Evolutionary conservation across 2,329 filamentous ascomycete species (phyloP), one percentile per base, ranked within the genome.

Genomic region (Elsinoe fawcettii): DNA sequence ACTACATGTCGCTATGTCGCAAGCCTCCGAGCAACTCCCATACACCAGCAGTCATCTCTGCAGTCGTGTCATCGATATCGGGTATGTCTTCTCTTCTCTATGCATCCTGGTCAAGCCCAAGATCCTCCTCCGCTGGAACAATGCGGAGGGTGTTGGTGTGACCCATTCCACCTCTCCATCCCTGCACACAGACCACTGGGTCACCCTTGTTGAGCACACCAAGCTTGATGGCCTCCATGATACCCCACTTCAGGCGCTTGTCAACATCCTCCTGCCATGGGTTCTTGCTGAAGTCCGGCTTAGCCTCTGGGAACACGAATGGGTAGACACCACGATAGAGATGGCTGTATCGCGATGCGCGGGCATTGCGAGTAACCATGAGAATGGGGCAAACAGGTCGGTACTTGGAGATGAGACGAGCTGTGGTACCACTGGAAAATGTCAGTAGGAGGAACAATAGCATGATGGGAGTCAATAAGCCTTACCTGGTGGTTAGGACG

Each of bases 251-350:
- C 75, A 99, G 89, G 71, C 93, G 90, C 72, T 86, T 84, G 77
- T 99, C 93, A 66, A 99, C 93, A 75, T 99, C 92, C 80, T 97
- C 90, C 79, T 99, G 93, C 93, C 93, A 99, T 77, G 95, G 91
- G 69, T 87, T 83, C 74, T 87, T 83, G 72, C 81, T 82, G 76
- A 97, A 99, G 78, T 99, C 90, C 66, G 93, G 93, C 85, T 97
- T 97, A 67, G 78, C 76, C 79, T 96, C 88, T 56, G 86, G 83
- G 81, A 96, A 97, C 69, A 87, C 80, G 87, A 99, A 99, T 59
- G 93, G 93, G 73, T 96, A 99, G 61, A 99, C 92, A 67, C 93
- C 93, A 71, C 93, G 92, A 79, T 96, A 97, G 73, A 99, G 77
- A 75, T 99, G 93, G 64, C 85, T 87, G 75, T 93, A 97, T 65